phyloP scores from a whole-genome alignment of 23 red algal species.

The Gracilaria vermiculophylla region DNA sequence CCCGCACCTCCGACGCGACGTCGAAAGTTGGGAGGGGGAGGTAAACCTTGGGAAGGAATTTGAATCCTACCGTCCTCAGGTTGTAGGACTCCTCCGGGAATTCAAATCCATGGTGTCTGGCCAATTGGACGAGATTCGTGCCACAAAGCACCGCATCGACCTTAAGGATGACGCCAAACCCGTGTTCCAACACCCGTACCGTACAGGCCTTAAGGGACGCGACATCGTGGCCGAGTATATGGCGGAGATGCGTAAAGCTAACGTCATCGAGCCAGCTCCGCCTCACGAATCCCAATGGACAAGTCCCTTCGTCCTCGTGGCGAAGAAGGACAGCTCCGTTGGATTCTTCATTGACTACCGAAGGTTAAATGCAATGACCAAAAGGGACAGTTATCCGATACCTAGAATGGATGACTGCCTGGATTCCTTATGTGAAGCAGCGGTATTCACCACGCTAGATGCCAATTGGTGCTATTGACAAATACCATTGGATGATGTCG shows the following conservation, averaged over 20 bases:
- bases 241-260: background rate
- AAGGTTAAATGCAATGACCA: no score
- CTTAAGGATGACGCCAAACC: background rate
- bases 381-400: background rate
- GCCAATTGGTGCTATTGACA: constrained; percentile 4
- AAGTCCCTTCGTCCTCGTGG: background rate
- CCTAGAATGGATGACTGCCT: background rate
- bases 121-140: background rate
- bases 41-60: background rate
- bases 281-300: background rate
- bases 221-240: background rate
- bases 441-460: background rate
- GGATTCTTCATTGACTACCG: background rate
- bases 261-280: background rate
- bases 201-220: background rate
- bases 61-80: background rate
- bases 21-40: background rate
- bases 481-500: background rate
- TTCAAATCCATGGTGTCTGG: background rate
- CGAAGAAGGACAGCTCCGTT: constrained; percentile 3
- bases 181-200: background rate
- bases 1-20: background rate
- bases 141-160: background rate
- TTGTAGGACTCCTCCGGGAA: background rate
- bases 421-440: background rate